Evolutionary conservation across 2,329 filamentous ascomycete genomes (phyloP).

Genomic region (Sphaerostilbella broomeana): DNA sequence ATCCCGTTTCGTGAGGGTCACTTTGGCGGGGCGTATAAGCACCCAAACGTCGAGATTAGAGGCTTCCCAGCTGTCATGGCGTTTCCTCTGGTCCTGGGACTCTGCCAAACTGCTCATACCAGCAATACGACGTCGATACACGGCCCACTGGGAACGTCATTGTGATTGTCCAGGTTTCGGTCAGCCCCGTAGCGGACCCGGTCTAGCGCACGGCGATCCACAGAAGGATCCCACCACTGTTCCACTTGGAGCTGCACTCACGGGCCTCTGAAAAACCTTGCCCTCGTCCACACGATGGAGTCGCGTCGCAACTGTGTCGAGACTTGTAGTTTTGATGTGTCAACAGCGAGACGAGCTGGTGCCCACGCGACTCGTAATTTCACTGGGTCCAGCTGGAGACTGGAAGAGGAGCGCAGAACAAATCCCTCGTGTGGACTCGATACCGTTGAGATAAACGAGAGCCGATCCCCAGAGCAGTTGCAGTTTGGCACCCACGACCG

Average conservation of each 20-base stretch:
- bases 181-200: constrained; percentile 8
- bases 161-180: constrained; percentile 1
- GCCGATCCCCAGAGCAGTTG: too few relatives aligned
- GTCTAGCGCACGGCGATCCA: background rate
- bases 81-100: too few relatives aligned
- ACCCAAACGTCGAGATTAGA: too few relatives aligned
- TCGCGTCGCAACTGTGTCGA: constrained; percentile 3
- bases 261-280: constrained; percentile 2
- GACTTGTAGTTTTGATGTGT: constrained; percentile 16
- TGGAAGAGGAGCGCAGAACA: constrained; percentile 9
- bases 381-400: constrained; percentile 4
- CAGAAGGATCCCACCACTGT: background rate
- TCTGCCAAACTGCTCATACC: too few relatives aligned
- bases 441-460: too few relatives aligned
- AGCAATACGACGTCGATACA: too few relatives aligned
- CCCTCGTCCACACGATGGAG: constrained; percentile 5
- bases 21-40: too few relatives aligned
- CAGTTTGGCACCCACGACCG: too few relatives aligned
- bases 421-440: constrained; percentile 12
- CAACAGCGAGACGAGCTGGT: constrained; percentile 11
- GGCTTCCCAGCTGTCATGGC: too few relatives aligned
- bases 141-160: too few relatives aligned
- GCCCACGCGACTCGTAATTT: background rate
- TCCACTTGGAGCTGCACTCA: constrained; percentile 1
- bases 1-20: too few relatives aligned